A percentile compares a stretch with the other conserved stretches of the same genome.
Conservation (phyloP, 2,329 filamentous ascomycete species). For the Cladosporium cucumerinum region DNA sequence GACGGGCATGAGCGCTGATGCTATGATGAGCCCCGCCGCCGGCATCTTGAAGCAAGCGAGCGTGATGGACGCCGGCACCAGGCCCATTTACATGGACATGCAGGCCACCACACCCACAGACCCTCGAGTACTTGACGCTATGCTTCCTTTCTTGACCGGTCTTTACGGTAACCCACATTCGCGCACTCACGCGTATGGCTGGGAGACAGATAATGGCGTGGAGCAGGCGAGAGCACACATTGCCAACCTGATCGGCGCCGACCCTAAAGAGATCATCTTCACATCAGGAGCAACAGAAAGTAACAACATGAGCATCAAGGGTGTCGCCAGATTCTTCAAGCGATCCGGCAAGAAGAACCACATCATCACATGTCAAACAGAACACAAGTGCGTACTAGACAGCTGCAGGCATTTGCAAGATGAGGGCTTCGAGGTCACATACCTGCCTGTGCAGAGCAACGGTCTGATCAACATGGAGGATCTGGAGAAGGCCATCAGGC, state of each 20-base stretch:
- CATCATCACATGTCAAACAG: slow-evolving; percentile 94
- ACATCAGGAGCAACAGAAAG: slow-evolving; percentile 97
- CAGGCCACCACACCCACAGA: slow-evolving; percentile 96
- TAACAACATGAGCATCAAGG: slow-evolving; percentile 99
- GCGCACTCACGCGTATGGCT: slow-evolving; percentile 94
- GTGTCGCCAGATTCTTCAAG: slow-evolving; percentile 92
- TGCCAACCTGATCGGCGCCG: slow-evolving; percentile 83
- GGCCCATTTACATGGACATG: slow-evolving; percentile 97
- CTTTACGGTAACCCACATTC: slow-evolving; percentile 97
- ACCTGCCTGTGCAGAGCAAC: slow-evolving; percentile 81
- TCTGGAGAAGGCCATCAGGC: slow-evolving; percentile 82
- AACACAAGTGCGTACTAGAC: slow-evolving; percentile 98
- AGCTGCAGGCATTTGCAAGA: slow-evolving; percentile 96
- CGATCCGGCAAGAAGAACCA: slow-evolving; percentile 95
- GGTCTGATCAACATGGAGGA: slow-evolving; percentile 82
- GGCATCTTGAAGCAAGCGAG: slow-evolving; percentile 88
- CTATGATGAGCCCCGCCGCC: slow-evolving; percentile 67
- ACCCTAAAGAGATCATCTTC: slow-evolving; percentile 98
- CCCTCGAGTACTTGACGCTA: slow-evolving; percentile 89
- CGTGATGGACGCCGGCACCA: slow-evolving; percentile 84
- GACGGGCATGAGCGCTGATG: slow-evolving; percentile 57
- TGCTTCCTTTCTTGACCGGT: slow-evolving; percentile 91
- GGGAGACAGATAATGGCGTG: slow-evolving; percentile 94
- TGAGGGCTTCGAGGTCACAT: slow-evolving; percentile 95
- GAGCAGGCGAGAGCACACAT: slow-evolving; percentile 82